Conservation (phyloP, 2,329 filamentous ascomycete species). For the Fusarium secorum region DNA sequence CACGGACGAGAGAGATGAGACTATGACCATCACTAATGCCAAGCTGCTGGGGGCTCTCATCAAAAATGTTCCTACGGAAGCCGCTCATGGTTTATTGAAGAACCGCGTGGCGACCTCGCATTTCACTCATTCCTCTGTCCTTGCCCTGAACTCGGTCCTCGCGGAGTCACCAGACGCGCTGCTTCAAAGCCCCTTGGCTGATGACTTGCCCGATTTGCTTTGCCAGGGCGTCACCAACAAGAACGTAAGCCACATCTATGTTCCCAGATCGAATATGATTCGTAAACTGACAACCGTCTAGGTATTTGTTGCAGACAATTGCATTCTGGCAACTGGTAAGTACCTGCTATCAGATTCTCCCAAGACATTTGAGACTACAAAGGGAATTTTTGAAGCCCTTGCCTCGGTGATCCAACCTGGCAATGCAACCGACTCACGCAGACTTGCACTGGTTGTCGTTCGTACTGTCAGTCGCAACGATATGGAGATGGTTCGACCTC, state of each 20-base stretch:
- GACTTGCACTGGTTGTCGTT: constrained; percentile 84
- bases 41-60: constrained; percentile 89
- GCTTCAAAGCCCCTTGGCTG: constrained; percentile 68
- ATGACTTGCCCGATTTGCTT: constrained; percentile 80
- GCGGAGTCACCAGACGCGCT: constrained; percentile 79
- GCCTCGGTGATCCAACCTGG: constrained; percentile 79
- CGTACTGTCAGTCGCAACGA: constrained; percentile 84
- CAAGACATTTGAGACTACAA: constrained; percentile 78
- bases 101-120: constrained; percentile 81
- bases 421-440: constrained; percentile 80
- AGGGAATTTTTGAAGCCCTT: constrained; percentile 81
- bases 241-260: constrained; percentile 63
- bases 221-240: constrained; percentile 80
- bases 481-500: constrained; percentile 81
- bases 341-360: constrained; percentile 76
- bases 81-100: constrained; percentile 66
- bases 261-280: neutral
- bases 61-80: constrained; percentile 80
- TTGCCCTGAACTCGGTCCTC: constrained; percentile 89
- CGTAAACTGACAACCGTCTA: constrained; percentile 46
- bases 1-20: constrained; percentile 74
- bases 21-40: constrained; percentile 88
- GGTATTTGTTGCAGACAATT: constrained; percentile 88
- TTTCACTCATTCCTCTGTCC: constrained; percentile 78
- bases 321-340: constrained; percentile 88